Conservation (phyloP, 176 grass and related monocot genomes). For the Luzula sylvatica region DNA sequence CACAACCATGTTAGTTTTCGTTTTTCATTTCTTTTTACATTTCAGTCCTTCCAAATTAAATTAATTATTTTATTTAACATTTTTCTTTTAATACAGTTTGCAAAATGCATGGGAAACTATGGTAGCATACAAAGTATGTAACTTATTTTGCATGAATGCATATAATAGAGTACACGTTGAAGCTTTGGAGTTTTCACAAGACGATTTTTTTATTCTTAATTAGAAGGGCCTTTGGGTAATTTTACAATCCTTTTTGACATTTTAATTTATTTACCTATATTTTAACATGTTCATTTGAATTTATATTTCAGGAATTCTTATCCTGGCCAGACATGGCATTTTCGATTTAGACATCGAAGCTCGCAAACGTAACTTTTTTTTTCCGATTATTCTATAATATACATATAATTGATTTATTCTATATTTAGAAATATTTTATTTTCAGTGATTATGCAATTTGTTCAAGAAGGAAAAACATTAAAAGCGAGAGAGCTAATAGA, state of each 20-base stretch:
- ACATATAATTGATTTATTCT: not conserved
- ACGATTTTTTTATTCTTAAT: slow-evolving; percentile 74
- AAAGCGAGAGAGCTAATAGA: slow-evolving; percentile 86
- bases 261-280: not conserved
- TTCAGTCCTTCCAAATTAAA: not conserved
- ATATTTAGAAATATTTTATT: slow-evolving; percentile 13
- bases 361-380: slow-evolving; percentile 64
- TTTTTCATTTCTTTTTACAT: slow-evolving; percentile 9
- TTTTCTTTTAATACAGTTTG: slow-evolving; percentile 47
- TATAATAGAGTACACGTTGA: slow-evolving; percentile 81
- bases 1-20: slow-evolving; percentile 40
- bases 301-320: slow-evolving; percentile 12
- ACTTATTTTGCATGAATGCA: slow-evolving; percentile 80
- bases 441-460: slow-evolving; percentile 73
- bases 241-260: slow-evolving; percentile 10
- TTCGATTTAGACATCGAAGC: slow-evolving; percentile 70
- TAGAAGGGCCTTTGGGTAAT: slow-evolving; percentile 81
- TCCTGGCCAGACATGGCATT: slow-evolving; percentile 51
- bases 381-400: not conserved
- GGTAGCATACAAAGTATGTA: slow-evolving; percentile 90
- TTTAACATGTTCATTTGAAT: not conserved
- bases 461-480: slow-evolving; percentile 64
- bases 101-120: slow-evolving; percentile 96
- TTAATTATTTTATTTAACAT: slow-evolving; percentile 2
- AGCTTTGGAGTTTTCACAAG: slow-evolving; percentile 76